A percentile compares a stretch with the other conserved stretches of the same genome.
Conservation (phyloP, 2,329 filamentous ascomycete genomes). For the Microthyrium microscopicum region DNA sequence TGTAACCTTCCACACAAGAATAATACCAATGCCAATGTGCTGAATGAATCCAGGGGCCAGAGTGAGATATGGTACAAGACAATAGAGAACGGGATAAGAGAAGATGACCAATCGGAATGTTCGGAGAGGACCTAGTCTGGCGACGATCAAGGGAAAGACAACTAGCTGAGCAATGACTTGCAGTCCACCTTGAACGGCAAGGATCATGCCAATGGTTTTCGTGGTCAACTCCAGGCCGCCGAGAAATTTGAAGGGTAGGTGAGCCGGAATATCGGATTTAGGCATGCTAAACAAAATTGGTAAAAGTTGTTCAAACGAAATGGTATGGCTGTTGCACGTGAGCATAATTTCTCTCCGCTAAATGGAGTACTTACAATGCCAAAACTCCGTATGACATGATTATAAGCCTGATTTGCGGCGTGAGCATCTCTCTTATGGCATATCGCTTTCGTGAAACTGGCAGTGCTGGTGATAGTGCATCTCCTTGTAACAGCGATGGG, state of each 20-base stretch:
- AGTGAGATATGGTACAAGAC: slow-evolving; percentile 76
- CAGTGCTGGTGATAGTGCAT: background rate
- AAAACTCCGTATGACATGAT: slow-evolving; percentile 84
- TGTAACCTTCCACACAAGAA: slow-evolving; percentile 84
- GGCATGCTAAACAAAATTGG: slow-evolving; percentile 76
- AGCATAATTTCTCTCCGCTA: background rate
- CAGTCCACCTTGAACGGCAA: slow-evolving; percentile 77
- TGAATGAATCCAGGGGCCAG: slow-evolving; percentile 58
- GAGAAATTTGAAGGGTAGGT: slow-evolving; percentile 74
- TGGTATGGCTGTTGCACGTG: slow-evolving; percentile 58
- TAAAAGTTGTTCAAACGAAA: slow-evolving; percentile 87
- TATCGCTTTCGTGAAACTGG: background rate
- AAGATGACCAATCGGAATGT: slow-evolving; percentile 70
- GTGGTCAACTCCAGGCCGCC: slow-evolving; percentile 74
- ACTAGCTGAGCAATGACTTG: slow-evolving; percentile 76
- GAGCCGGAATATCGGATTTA: slow-evolving; percentile 29
- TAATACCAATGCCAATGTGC: slow-evolving; percentile 56
- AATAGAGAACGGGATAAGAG: slow-evolving; percentile 74
- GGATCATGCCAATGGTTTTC: slow-evolving; percentile 70
- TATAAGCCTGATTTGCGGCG: slow-evolving; percentile 67
- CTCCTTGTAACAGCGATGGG: background rate
- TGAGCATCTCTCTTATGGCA: slow-evolving; percentile 48
- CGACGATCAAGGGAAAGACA: slow-evolving; percentile 64
- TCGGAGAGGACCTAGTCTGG: slow-evolving; percentile 57
- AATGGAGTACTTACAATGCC: slow-evolving; percentile 58